These are phyloP conservation scores for Pisolithus microcarpus DNA, from an alignment of 768 basidiomycete genomes.

Conservation along the genomic window DNA sequence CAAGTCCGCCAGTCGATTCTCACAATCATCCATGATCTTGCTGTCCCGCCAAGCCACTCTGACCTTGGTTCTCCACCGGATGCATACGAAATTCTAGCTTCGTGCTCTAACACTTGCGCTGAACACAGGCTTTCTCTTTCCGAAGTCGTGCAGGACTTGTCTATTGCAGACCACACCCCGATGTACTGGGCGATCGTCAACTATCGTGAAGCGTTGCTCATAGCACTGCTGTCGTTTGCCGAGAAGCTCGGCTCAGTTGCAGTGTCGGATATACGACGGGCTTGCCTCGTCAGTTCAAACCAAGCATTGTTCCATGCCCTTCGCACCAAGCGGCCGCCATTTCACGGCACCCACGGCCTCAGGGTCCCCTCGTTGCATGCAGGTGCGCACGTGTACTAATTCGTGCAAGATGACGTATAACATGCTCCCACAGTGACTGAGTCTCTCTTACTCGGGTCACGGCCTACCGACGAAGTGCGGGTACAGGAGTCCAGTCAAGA, in stretches of 20 bases:
- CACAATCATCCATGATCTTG: conserved; percentile 47
- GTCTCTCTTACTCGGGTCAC: conserved; percentile 33
- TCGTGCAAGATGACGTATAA: background rate
- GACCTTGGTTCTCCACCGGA: background rate
- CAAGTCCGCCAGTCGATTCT: conserved; percentile 48
- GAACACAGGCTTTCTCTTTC: conserved; percentile 39
- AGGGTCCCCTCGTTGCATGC: conserved; percentile 7
- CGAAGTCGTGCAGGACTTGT: conserved; percentile 20
- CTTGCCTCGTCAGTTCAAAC: conserved; percentile 42
- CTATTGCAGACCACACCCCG: conserved; percentile 19
- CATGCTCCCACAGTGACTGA: conserved; percentile 30
- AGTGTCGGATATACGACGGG: conserved; percentile 56
- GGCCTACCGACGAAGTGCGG: conserved; percentile 44
- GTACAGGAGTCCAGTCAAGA: conserved; percentile 42
- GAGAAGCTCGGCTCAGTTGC: conserved; percentile 34
- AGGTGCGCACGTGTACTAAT: conserved; percentile 9
- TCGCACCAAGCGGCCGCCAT: conserved; percentile 16
- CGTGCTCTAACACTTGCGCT: conserved; percentile 53
- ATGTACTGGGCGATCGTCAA: conserved; percentile 27
- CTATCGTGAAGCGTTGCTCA: conserved; percentile 35
- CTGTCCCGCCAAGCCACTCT: conserved; percentile 14
- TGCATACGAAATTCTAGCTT: conserved; percentile 42
- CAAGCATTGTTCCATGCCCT: conserved; percentile 23
- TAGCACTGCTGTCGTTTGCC: conserved; percentile 48
- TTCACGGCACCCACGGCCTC: conserved; percentile 17